Conservation (phyloP, 495 filamentous ascomycete genomes). For the Antarctomyces pellizariae region DNA sequence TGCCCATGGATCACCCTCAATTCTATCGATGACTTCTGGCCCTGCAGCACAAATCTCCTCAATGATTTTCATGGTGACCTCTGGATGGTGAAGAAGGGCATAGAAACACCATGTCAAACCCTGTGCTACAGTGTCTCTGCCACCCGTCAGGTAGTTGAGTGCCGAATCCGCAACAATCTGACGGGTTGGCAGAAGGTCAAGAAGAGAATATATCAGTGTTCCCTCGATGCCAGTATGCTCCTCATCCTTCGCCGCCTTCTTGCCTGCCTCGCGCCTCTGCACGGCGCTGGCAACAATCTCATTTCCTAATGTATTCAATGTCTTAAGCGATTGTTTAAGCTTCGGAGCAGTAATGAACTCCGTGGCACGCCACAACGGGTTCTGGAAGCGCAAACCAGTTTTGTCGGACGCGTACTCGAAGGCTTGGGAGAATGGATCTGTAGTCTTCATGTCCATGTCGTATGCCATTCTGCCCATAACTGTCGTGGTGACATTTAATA, state of each 20-base stretch:
- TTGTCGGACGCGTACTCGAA: conserved; percentile 34
- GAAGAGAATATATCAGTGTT: conserved; percentile 29
- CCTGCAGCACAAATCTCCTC: conserved; percentile 14
- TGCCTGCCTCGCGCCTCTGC: conserved; percentile 10
- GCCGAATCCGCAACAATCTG: conserved; percentile 30
- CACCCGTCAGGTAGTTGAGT: conserved; percentile 34
- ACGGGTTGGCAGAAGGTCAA: conserved; percentile 26
- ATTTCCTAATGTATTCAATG: conserved; percentile 25
- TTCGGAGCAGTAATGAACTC: conserved; percentile 23
- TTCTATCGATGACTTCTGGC: neutral
- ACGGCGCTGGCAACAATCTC: conserved; percentile 26
- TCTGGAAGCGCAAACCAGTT: conserved; percentile 36
- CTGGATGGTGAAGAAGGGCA: conserved; percentile 25
- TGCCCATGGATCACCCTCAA: conserved; percentile 1
- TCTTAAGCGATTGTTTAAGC: conserved; percentile 21
- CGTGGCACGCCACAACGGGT: conserved; percentile 31
- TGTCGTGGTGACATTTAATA: conserved; percentile 34
- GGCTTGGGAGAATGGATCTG: conserved; percentile 28
- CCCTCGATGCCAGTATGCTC: conserved; percentile 21
- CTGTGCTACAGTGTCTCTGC: conserved; percentile 34
- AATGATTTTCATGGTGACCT: conserved; percentile 15
- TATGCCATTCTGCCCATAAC: conserved; percentile 39
- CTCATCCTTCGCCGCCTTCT: conserved; percentile 3
- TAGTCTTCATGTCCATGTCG: conserved; percentile 35
- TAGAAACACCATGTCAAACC: conserved; percentile 36